Base-by-base conservation (phyloP, 768 basidiomycete genomes). In the Auricularia heimuer region DNA sequence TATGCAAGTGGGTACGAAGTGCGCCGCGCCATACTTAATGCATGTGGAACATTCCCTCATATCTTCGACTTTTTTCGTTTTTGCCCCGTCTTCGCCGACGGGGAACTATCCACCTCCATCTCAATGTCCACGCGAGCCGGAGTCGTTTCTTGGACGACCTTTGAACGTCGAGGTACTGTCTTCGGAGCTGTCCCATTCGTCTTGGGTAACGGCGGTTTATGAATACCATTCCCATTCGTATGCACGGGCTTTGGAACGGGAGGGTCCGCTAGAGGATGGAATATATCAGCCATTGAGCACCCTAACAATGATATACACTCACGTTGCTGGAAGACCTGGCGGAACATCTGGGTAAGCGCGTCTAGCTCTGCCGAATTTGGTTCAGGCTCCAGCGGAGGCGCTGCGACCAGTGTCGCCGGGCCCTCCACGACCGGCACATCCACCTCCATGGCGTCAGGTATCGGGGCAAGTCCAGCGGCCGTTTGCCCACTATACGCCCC, bases 401-500 rank as follows among this genome's bases (percentile, higher is more conserved):
- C 39, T 14, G 16, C 39, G 29, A 29, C 36, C 24, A 62, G 76
- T 6, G 71, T 63, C 56, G 72, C 74, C 62, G 82, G 73, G 70
- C 37, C 29, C 24, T 60, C 33, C 29, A 60, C 29, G 12, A 35
- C 29, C 24, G 56, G 56, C 6, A 8, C 16, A 34, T 33, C 34
- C 54, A 42, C 16, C 42, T 35, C 29, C 47, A 3, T 16, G 45
- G 21, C 18, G 65, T 54, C 12, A 47, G 62, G 45, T 64, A 39
- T 63, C 35, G 58, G 45, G 34, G 65, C 16, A 16, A 29, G 36
- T 33, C 62, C 12, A 61, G 51, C 39, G 12, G 11, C 34, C 64
- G 36, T n/a, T 63, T 64, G 6, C 60, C 67, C 21, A 75, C 65
- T 16, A 87, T 81, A 36, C 80, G 76, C 62, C 78, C 75, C 68